Conservation (phyloP, 805 yeast species). For the Metschnikowia bowlesiae region DNA sequence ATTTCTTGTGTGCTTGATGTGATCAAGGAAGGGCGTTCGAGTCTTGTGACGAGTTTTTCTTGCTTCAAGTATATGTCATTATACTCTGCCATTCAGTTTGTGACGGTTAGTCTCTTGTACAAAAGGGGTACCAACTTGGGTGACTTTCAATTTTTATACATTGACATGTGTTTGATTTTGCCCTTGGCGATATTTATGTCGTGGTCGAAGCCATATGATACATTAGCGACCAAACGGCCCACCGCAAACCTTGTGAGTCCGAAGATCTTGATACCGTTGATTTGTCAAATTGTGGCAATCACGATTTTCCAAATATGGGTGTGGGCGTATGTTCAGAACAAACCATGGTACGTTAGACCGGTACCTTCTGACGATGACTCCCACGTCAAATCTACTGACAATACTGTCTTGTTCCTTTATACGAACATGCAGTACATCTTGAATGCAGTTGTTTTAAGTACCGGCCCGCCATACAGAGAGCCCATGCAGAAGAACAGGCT, state of each 20-base stretch:
- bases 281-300: slow-evolving; percentile 69
- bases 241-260: slow-evolving; percentile 91
- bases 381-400: slow-evolving; percentile 81
- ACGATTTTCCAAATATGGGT: slow-evolving; percentile 60
- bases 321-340: slow-evolving; percentile 57
- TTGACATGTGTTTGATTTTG: slow-evolving; percentile 82
- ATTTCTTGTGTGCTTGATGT: slow-evolving; percentile 90
- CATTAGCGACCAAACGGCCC: slow-evolving; percentile 70
- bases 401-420: slow-evolving; percentile 75
- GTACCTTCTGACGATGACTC: slow-evolving; percentile 70
- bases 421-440: slow-evolving; percentile 88
- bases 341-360: slow-evolving; percentile 77
- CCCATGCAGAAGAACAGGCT: slow-evolving; percentile 64
- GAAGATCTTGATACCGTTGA: slow-evolving; percentile 75
- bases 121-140: slow-evolving; percentile 89
- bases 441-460: slow-evolving; percentile 77
- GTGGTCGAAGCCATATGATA: slow-evolving; percentile 79
- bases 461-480: slow-evolving; percentile 91
- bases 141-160: slow-evolving; percentile 93
- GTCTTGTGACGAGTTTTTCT: slow-evolving; percentile 90
- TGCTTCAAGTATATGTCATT: slow-evolving; percentile 98
- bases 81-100: slow-evolving; percentile 93
- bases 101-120: slow-evolving; percentile 80
- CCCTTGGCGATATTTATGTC: slow-evolving; percentile 98
- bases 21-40: slow-evolving; percentile 90